Conservation (phyloP, 306 rosid genomes). For the Leucaena leucocephala region DNA sequence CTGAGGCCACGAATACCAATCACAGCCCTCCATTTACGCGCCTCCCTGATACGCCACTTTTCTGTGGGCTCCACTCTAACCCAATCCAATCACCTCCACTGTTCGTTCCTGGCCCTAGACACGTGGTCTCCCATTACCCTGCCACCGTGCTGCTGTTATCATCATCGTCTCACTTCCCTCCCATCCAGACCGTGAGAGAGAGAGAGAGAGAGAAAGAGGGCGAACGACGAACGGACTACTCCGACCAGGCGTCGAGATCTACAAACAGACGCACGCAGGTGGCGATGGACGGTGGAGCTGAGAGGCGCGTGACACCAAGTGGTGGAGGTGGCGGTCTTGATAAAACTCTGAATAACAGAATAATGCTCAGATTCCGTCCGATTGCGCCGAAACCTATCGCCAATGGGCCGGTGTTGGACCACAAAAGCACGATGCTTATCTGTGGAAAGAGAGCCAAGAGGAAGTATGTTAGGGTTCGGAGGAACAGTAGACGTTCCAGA, state of each 20-base stretch:
- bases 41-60: neutral
- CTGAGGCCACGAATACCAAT: neutral
- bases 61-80: neutral
- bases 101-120: neutral
- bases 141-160: slow-evolving; percentile 3
- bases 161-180: neutral
- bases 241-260: neutral
- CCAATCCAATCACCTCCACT: neutral
- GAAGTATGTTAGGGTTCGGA: slow-evolving; percentile 47
- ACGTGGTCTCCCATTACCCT: neutral
- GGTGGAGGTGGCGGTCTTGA: neutral
- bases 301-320: neutral
- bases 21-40: neutral
- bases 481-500: neutral
- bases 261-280: neutral
- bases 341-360: slow-evolving; percentile 18
- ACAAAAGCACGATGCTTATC: neutral
- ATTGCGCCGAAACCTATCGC: slow-evolving; percentile 51
- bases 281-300: slow-evolving; percentile 39
- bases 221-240: neutral
- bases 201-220: neutral
- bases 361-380: slow-evolving; percentile 51
- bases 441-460: slow-evolving; percentile 35
- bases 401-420: neutral
- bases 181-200: neutral